Percentiles rank a stretch among this genome's conserved stretches.
Evolutionary conservation across 352 stramenopile species (phyloP).

Genomic region (Phytophthora melonis): DNA sequence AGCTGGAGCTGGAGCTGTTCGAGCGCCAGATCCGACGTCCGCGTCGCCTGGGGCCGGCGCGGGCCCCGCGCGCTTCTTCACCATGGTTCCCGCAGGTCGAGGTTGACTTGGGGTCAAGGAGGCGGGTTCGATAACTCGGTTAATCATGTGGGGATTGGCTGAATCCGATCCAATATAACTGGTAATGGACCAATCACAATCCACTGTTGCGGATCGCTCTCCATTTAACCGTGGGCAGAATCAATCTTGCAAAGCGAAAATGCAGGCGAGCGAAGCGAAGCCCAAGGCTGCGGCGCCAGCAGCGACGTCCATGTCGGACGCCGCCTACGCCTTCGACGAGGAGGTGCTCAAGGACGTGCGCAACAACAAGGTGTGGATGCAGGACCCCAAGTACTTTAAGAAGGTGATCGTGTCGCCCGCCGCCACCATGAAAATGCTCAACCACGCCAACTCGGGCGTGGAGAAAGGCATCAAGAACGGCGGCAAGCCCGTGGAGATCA

Average conservation of each 20-base stretch:
- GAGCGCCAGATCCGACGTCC: conserved; percentile 7
- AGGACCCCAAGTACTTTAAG: conserved; percentile 96
- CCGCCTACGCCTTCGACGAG: conserved; percentile 85
- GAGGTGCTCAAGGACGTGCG: conserved; percentile 88
- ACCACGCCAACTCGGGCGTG: conserved; percentile 97
- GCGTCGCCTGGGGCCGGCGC: conserved; percentile 20
- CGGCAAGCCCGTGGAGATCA: conserved; percentile 98
- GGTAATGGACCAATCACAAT: not conserved
- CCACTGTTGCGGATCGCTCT: not conserved
- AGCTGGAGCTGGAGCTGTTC: not conserved
- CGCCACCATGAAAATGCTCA: conserved; percentile 97
- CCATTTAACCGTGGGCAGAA: conserved; percentile 19
- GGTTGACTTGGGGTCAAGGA: not conserved
- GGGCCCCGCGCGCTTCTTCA: conserved; percentile 51
- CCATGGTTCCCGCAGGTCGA: conserved; percentile 37
- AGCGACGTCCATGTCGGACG: conserved; percentile 57
- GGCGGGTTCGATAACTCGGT: not conserved
- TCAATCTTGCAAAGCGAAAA: conserved; percentile 21
- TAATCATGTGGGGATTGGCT: not conserved
- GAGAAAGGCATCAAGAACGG: conserved; percentile 97
- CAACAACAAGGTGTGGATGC: conserved; percentile 91
- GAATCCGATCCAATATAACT: not conserved
- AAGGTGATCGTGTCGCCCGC: conserved; percentile 95
- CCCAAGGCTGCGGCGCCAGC: conserved; percentile 7
- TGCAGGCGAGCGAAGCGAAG: conserved; percentile 40